A percentile compares a stretch with the other conserved stretches of the same genome.
phyloP scores from a whole-genome alignment of 345 rosid species.

The Linum trigynum region DNA sequence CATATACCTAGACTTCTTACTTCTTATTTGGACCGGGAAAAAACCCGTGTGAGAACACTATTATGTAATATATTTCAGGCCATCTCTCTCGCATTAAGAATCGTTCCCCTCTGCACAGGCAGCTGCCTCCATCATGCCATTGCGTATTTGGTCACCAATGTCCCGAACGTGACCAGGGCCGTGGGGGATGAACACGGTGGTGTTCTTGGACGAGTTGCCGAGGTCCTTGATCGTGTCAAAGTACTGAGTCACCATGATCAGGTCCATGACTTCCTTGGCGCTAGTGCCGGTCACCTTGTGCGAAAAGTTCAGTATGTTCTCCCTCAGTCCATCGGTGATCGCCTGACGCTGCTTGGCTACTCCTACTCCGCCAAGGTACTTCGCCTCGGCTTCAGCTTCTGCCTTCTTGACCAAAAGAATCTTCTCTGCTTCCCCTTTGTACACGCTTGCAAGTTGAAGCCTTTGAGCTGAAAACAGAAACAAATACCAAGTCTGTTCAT shows the following conservation, averaged over 20 bases:
- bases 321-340: constrained; percentile 85
- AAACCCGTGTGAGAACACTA: too few species aligned
- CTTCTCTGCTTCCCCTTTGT: constrained; percentile 99
- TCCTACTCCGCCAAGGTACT: constrained; percentile 90
- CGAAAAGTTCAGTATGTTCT: constrained; percentile 91
- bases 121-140: constrained; percentile 76
- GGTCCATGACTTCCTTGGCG: constrained; percentile 94
- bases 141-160: constrained; percentile 71
- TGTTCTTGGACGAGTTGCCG: constrained; percentile 83
- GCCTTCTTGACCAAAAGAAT: constrained; percentile 77
- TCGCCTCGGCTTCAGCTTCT: constrained; percentile 94
- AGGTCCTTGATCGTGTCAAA: constrained; percentile 92
- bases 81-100: background rate
- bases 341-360: constrained; percentile 99
- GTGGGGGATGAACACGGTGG: constrained; percentile 89
- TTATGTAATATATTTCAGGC: too few species aligned
- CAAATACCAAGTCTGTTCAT: background rate
- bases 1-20: too few species aligned
- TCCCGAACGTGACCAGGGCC: constrained; percentile 98
- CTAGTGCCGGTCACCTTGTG: constrained; percentile 83
- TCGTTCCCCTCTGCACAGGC: constrained; percentile 36
- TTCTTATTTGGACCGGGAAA: too few species aligned
- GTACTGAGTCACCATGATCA: constrained; percentile 94
- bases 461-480: constrained; percentile 64
- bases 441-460: constrained; percentile 95